Evolutionary conservation across 352 stramenopile genomes (phyloP).

Genomic region (Phytophthora agathidicida): DNA sequence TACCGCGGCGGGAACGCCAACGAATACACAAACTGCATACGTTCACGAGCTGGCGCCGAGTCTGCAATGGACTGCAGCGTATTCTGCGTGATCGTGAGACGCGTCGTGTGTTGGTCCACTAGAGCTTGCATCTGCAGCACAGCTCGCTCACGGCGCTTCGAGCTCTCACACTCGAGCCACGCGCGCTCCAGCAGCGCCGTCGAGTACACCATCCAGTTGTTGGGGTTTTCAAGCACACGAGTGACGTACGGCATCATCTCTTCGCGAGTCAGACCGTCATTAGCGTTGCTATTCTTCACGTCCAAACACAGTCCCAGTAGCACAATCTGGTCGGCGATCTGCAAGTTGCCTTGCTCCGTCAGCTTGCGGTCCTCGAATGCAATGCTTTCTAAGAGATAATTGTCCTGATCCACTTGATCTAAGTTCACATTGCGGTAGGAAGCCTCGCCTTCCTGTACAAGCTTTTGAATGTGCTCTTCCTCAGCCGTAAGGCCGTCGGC

Average conservation of each 20-base stretch:
- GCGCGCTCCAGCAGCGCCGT: conserved; percentile 92
- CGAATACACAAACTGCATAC: conserved; percentile 91
- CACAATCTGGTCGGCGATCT: conserved; percentile 89
- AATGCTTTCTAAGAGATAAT: conserved; percentile 92
- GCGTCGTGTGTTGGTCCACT: conserved; percentile 95
- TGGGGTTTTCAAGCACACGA: conserved; percentile 92
- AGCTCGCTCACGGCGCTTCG: conserved; percentile 92
- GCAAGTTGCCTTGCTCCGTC: conserved; percentile 75
- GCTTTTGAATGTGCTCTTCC: conserved; percentile 57
- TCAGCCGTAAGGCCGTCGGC: conserved; percentile 53
- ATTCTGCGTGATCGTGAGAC: conserved; percentile 92
- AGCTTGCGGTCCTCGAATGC: conserved; percentile 80
- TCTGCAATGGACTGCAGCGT: conserved; percentile 88
- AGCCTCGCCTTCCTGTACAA: conserved; percentile 72
- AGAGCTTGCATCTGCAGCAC: conserved; percentile 97
- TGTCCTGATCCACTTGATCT: conserved; percentile 91
- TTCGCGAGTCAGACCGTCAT: conserved; percentile 94
- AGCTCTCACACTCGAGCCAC: conserved; percentile 95
- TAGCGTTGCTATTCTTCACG: conserved; percentile 96
- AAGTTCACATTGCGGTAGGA: conserved; percentile 81
- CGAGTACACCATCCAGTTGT: conserved; percentile 98
- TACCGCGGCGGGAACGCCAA: conserved; percentile 95
- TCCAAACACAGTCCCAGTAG: conserved; percentile 95
- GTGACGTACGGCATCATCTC: conserved; percentile 97
- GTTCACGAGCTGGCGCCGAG: conserved; percentile 88